Base-by-base conservation (phyloP, 441 rosid genomes). In the Raphanus hybrid region DNA sequence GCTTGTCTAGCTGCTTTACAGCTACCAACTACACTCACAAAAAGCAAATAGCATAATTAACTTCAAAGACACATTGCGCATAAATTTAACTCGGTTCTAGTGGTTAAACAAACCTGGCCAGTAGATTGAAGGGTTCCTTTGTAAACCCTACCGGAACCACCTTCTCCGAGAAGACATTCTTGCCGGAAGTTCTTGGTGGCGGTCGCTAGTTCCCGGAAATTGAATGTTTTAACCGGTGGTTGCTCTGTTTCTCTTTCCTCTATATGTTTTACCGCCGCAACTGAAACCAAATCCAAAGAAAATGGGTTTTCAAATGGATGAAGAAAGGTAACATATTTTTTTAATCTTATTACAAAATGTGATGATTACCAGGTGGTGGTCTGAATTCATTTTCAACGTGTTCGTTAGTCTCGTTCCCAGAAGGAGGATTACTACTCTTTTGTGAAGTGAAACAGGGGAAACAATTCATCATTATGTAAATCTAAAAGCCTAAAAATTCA, bases 181-280 rank as follows among this genome's bases (percentile, higher is more conserved):
- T 89, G 91, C 0, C 90, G 86, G 83, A 93, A 93, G 76, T 92
- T 93, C 78, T 75, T 88, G 5, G 98, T 93, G 8, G 97, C 98
- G 1, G 93, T 26, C 43, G 95, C 96, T 3, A 93, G 81, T 71
- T 93, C 98, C 0, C 93, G 88, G 74, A 93, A 91, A 41, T 84
- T 88, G 73, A 90, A 93, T 23, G 80, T 66, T 54, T 87, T 86
- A 12, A 83, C 85, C 14, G 81, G 80, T 3, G 45, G 45, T 16
- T 78, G 66, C 41, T 60, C 69, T 9, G 64, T 57, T 14, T 66
- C 69, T 34, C 55, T 60, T 64, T 74, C 80, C 52, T 80, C 76
- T 8, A 5, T 15, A 4, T 27, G 64, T 75, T 75, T 80, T 16
- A 69, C 62, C 73, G 65, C 29, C 23, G 79, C 80, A 45, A 75